phyloP scores from a whole-genome alignment of 805 yeast genomes.

The Kuraishia hungarica region DNA sequence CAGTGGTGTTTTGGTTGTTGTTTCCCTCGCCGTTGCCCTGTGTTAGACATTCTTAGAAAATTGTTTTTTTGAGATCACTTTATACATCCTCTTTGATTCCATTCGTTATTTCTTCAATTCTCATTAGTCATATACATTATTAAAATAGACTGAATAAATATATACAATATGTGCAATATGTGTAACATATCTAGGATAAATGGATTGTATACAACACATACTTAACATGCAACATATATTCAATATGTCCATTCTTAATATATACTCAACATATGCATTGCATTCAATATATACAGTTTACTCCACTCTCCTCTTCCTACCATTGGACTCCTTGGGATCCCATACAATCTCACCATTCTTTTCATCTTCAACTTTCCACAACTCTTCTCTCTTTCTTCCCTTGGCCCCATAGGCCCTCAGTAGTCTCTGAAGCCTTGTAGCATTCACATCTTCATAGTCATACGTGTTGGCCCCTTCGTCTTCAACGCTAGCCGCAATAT shows the following conservation, averaged over 20 bases:
- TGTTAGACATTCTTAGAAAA: slow-evolving; percentile 22
- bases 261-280: no score
- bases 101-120: no score
- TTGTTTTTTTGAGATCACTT: no score
- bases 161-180: no score
- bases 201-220: no score
- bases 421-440: slow-evolving; percentile 13
- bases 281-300: no score
- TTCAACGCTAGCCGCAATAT: slow-evolving; percentile 4
- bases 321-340: background rate
- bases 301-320: slow-evolving; percentile 7
- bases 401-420: slow-evolving; percentile 26
- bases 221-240: no score
- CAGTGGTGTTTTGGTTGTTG: slow-evolving; percentile 28
- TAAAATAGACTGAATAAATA: no score
- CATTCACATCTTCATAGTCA: slow-evolving; percentile 5
- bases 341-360: background rate
- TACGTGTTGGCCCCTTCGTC: slow-evolving; percentile 9
- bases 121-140: no score
- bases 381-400: slow-evolving; percentile 13
- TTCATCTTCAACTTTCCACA: slow-evolving; percentile 9
- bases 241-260: no score
- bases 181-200: no score
- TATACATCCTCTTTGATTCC: no score
- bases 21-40: slow-evolving; percentile 33